phyloP scores from a whole-genome alignment of 208 protist species.

The Naegleria lovaniensis region DNA sequence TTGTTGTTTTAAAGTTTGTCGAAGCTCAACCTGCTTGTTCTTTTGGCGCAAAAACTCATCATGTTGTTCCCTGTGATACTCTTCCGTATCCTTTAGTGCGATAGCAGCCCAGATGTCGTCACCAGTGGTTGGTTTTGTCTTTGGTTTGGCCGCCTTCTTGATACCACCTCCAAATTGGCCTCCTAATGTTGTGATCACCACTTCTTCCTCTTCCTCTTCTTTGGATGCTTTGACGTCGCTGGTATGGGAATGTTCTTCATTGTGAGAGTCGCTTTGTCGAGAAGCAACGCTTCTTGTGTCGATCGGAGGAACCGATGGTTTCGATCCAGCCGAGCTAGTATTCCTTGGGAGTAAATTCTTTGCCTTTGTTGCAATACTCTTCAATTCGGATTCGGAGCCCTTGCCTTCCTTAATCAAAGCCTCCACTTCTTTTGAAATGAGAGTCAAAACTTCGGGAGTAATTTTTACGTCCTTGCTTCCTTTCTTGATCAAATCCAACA shows the following conservation, averaged over 20 bases:
- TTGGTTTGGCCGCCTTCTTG: not conserved
- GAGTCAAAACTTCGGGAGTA: not conserved
- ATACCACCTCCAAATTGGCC: not conserved
- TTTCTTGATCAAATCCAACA: not conserved
- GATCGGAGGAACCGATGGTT: not conserved
- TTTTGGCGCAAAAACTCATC: not conserved
- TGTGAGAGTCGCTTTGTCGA: not conserved
- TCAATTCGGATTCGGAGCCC: not conserved
- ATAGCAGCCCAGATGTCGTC: constrained; percentile 20
- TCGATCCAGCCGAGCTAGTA: no score
- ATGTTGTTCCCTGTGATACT: not conserved
- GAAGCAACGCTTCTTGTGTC: not conserved
- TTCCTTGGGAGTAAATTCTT: not conserved
- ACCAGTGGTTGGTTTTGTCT: not conserved
- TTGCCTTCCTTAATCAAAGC: not conserved
- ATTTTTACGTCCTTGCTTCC: not conserved
- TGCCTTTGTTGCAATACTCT: not conserved
- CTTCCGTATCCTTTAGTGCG: not conserved
- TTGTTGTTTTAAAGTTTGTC: not conserved
- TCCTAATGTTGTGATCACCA: not conserved
- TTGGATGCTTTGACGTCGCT: not conserved
- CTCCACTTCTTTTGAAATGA: not conserved
- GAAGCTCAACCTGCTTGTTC: not conserved
- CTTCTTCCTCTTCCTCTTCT: not conserved
- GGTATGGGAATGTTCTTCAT: not conserved